phyloP scores from a whole-genome alignment of 352 stramenopile species.

The Globisporangium sylvaticum region DNA sequence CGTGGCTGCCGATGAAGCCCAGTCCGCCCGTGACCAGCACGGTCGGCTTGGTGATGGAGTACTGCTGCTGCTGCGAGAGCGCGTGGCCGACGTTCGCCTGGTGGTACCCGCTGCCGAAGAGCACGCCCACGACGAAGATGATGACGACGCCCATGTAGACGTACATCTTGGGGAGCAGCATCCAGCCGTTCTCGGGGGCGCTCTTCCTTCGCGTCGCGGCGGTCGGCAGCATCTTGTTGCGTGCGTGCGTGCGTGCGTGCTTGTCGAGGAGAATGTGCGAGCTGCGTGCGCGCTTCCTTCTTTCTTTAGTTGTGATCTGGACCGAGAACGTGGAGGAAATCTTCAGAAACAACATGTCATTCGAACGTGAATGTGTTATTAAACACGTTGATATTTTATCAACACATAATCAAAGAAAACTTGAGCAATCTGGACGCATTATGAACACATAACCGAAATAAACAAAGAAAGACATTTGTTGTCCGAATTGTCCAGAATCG shows the following conservation, averaged over 20 bases:
- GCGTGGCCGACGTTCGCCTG: constrained; percentile 28
- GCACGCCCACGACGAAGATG: constrained; percentile 56
- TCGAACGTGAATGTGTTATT: background rate
- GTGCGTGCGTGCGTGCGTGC: too few relatives aligned
- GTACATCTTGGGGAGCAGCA: constrained; percentile 66
- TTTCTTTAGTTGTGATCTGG: background rate
- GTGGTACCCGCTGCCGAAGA: constrained; percentile 70
- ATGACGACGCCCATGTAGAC: constrained; percentile 64
- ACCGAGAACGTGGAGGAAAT: too few relatives aligned
- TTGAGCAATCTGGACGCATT: too few relatives aligned
- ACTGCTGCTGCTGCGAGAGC: constrained; percentile 19
- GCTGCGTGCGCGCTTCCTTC: background rate
- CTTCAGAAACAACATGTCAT: background rate
- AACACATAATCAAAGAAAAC: too few relatives aligned
- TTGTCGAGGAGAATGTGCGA: too few relatives aligned
- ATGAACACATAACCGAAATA: too few relatives aligned
- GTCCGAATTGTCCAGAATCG: too few relatives aligned
- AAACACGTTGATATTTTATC: too few relatives aligned
- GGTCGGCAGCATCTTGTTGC: constrained; percentile 24
- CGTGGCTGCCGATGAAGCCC: constrained; percentile 84
- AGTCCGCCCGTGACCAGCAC: constrained; percentile 79
- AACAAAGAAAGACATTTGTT: background rate
- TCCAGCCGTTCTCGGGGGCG: constrained; percentile 52
- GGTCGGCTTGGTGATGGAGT: constrained; percentile 38
- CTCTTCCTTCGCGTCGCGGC: constrained; percentile 21